These are phyloP conservation scores for Pulveroboletus sp. DNA, from an alignment of 768 basidiomycete genomes.

Conservation along the genomic window DNA sequence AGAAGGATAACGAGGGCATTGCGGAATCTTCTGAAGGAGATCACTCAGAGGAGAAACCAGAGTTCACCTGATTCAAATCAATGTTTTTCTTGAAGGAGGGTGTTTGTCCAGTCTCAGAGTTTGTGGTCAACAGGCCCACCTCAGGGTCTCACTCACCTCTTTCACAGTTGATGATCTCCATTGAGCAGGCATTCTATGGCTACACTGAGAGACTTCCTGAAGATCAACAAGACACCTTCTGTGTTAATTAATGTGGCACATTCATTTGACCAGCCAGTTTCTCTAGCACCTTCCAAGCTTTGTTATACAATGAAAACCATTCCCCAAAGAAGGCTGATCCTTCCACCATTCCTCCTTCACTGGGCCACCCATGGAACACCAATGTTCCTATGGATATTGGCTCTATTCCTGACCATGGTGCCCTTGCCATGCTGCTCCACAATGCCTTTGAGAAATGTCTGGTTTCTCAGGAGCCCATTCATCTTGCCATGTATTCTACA, in stretches of 20 bases:
- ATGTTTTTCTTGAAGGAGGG: slow-evolving; percentile 29
- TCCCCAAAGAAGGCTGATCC: slow-evolving; percentile 32
- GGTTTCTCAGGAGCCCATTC: slow-evolving; percentile 14
- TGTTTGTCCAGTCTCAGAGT: slow-evolving; percentile 11
- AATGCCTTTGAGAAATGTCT: slow-evolving; percentile 34
- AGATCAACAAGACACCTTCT: slow-evolving; percentile 27
- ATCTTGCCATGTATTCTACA: slow-evolving; percentile 16
- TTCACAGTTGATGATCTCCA: slow-evolving; percentile 42
- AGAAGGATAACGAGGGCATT: slow-evolving; percentile 36
- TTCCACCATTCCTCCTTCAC: slow-evolving; percentile 33
- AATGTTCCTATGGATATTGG: slow-evolving; percentile 37
- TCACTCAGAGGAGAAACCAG: slow-evolving; percentile 27
- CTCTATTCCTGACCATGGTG: slow-evolving; percentile 22
- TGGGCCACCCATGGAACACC: slow-evolving; percentile 27
- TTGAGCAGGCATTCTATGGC: slow-evolving; percentile 37
- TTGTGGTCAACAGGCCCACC: slow-evolving; percentile 18
- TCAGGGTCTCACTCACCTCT: slow-evolving; percentile 16
- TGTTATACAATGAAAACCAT: slow-evolving; percentile 24
- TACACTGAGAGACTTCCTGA: slow-evolving; percentile 24
- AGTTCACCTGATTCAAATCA: slow-evolving; percentile 35
- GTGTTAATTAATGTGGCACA: slow-evolving; percentile 23
- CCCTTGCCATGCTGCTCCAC: slow-evolving; percentile 40
- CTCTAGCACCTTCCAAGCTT: slow-evolving; percentile 26
- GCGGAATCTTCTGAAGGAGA: slow-evolving; percentile 14
- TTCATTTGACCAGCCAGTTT: slow-evolving; percentile 31